Evolutionary conservation across 306 rosid species (phyloP), one percentile per base, ranked within the genome.

Genomic region (apple (Malus domestica)): DNA sequence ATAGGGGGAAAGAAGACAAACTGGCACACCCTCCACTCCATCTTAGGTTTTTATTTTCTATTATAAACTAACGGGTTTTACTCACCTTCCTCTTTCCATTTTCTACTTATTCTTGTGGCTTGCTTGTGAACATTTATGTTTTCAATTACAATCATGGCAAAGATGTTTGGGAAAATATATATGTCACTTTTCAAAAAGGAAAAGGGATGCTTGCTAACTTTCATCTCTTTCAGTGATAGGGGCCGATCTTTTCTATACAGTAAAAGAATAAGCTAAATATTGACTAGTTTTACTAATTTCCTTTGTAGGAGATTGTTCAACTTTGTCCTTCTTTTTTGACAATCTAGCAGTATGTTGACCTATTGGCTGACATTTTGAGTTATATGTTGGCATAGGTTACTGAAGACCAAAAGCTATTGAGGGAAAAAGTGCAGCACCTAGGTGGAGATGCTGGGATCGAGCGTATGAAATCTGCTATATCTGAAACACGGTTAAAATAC

Each of bases 371-470:
- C 67, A 3, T 19, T 52, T 45, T 69, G 76, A 76, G 30, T 61
- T 4, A 73, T 72, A 67, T 51, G 23, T 62, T 58, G 68, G 40
- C 78, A 73, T 87, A 95, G 99, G 97, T 92, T 30, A 59, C 85
- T 40, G 90, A 90, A 80, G 97, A 92, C 84, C 92, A 92, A 74
- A 85, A 71, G 65, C 91, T 95, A 71, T 55, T 95, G 84, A 87
- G 93, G 80, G 99, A 95, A 71, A 95, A 90, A 75, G 96, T 95
- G 71, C 87, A 77, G 61, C 93, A 92, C 74, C 82, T 95, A 49
- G 83, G 97, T 86, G 98, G 99, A 68, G 89, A 90, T 82, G 91
- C 93, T 60, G 99, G 99, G 83, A 85, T 92, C 71, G 89, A 83
- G 88, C 95, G 93, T 40, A 90, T 95, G 97, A 87, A 88, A 70